Percentiles rank a stretch among this genome's conserved stretches.
Evolutionary conservation across 768 basidiomycete species (phyloP).

Genomic region (Leucosporidium creatinivorum): DNA sequence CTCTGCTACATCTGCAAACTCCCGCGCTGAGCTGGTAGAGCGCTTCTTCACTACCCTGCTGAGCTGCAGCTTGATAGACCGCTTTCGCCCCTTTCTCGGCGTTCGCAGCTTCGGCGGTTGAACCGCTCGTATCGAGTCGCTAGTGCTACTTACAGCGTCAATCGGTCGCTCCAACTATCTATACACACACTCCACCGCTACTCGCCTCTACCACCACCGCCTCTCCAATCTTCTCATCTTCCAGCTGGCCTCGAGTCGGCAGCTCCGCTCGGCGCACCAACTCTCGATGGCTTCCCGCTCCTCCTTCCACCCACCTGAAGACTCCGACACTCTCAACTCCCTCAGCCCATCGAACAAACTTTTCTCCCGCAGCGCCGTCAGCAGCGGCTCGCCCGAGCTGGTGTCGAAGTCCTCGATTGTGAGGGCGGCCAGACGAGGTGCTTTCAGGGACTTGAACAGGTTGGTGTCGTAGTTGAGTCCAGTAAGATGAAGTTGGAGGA

Average conservation of each 20-base stretch:
- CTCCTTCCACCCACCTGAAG: neutral
- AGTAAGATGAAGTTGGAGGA: conserved; percentile 19
- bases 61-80: too few relatives aligned
- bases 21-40: too few relatives aligned
- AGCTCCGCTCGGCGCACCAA: neutral
- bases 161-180: too few relatives aligned
- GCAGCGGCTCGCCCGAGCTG: neutral
- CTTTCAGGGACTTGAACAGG: neutral
- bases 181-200: too few relatives aligned
- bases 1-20: too few relatives aligned
- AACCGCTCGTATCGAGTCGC: too few relatives aligned
- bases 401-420: conserved; percentile 27
- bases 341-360: neutral
- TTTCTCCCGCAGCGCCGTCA: neutral
- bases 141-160: too few relatives aligned
- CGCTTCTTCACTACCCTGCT: too few relatives aligned
- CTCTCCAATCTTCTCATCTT: neutral
- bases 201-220: neutral
- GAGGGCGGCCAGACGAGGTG: conserved; percentile 3
- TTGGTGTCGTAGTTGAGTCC: conserved; percentile 9
- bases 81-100: too few relatives aligned
- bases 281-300: neutral
- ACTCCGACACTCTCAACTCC: neutral
- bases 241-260: neutral
- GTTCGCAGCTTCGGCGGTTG: too few relatives aligned